Evolutionary conservation across 2,329 filamentous ascomycete species (phyloP).

Genomic region (Periconia sp.): DNA sequence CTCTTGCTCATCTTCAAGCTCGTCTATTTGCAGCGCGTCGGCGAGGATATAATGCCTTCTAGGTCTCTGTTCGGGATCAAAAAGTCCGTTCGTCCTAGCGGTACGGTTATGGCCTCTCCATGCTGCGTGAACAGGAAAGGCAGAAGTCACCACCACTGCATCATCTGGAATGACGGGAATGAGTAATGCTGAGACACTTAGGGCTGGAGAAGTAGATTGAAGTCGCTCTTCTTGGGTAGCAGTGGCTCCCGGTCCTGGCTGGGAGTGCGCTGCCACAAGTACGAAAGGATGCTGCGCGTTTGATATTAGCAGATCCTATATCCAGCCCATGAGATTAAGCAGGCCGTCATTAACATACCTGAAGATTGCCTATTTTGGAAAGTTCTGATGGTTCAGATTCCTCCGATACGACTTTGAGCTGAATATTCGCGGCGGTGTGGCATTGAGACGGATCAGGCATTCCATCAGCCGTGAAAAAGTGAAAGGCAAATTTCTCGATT

Average conservation of each 20-base stretch:
- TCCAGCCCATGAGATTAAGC: too few species aligned
- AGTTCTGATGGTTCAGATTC: conserved; percentile 13
- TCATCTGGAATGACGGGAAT: conserved; percentile 10
- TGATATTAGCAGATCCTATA: too few species aligned
- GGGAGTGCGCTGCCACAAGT: conserved; percentile 15
- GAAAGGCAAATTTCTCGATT: conserved; percentile 5
- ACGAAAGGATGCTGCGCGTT: too few species aligned
- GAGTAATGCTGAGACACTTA: conserved; percentile 13
- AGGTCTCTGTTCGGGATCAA: neutral
- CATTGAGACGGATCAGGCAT: conserved; percentile 14
- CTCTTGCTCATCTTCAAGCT: conserved; percentile 4
- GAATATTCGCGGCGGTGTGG: conserved; percentile 5
- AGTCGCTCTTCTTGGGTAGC: conserved; percentile 18
- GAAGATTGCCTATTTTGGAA: too few species aligned
- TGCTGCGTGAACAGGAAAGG: conserved; percentile 14
- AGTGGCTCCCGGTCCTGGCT: conserved; percentile 16
- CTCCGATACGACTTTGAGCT: conserved; percentile 5
- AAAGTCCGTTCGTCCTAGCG: conserved; percentile 7
- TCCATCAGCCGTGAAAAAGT: conserved; percentile 2
- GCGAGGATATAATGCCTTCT: conserved; percentile 15
- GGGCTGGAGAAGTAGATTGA: conserved; percentile 13
- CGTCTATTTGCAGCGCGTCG: conserved; percentile 15
- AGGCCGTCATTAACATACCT: too few species aligned
- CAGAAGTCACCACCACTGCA: conserved; percentile 10
- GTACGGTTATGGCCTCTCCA: conserved; percentile 20